A percentile compares a stretch with the other conserved stretches of the same genome.
These are phyloP conservation scores for Claviceps maximensis DNA, from an alignment of 2,329 filamentous ascomycete species.

Conservation along the genomic window DNA sequence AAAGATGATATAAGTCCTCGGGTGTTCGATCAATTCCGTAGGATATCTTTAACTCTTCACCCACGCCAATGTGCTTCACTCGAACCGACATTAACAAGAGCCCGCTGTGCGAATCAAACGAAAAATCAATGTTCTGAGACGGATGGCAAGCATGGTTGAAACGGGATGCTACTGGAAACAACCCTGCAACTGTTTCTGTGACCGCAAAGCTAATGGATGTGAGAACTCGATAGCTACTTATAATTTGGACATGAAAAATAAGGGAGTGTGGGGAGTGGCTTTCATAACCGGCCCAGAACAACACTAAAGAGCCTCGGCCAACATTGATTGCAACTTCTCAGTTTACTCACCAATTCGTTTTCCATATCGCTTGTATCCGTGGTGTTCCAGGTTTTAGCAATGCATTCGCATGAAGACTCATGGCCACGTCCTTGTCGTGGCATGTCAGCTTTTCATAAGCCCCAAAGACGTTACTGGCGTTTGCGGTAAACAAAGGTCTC, in stretches of 20 bases:
- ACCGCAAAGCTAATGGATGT: slow-evolving; percentile 10
- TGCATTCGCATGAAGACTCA: slow-evolving; percentile 25
- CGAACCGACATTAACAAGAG: slow-evolving; percentile 29
- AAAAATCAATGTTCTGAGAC: slow-evolving; percentile 29
- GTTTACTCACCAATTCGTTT: slow-evolving; percentile 32
- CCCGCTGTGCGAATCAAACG: slow-evolving; percentile 20
- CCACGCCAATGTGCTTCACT: slow-evolving; percentile 22
- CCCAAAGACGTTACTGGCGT: slow-evolving; percentile 15
- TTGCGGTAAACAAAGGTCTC: slow-evolving; percentile 25
- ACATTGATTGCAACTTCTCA: not conserved
- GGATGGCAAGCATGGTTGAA: slow-evolving; percentile 46
- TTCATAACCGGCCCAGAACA: not conserved
- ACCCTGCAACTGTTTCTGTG: slow-evolving; percentile 19
- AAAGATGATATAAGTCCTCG: slow-evolving; percentile 25
- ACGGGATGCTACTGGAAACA: slow-evolving; percentile 38
- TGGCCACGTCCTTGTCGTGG: slow-evolving; percentile 18
- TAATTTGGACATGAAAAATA: not conserved
- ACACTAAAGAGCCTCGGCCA: not conserved
- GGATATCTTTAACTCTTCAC: slow-evolving; percentile 37
- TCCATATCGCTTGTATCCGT: slow-evolving; percentile 25
- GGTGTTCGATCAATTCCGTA: slow-evolving; percentile 28
- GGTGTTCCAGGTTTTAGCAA: slow-evolving; percentile 16
- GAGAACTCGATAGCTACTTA: not conserved
- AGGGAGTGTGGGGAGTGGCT: too few species aligned
- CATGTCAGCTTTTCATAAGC: slow-evolving; percentile 23